Percentiles rank a stretch among this genome's conserved stretches.
phyloP scores from a whole-genome alignment of 2,329 filamentous ascomycete species.

The Didymella glomerata region DNA sequence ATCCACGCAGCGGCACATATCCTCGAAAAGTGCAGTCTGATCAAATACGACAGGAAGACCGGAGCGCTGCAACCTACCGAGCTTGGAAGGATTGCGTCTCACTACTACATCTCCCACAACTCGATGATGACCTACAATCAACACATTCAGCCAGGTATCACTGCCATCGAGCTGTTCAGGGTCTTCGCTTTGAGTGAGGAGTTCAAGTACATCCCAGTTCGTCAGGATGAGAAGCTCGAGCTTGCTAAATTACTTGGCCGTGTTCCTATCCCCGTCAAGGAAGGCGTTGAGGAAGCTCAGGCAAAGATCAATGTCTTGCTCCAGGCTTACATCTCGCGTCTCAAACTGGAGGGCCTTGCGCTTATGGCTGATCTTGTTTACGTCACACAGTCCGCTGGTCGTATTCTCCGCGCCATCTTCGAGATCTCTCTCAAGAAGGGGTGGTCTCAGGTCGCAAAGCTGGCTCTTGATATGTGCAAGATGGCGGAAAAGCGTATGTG shows the following conservation, averaged over 20 bases:
- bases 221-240: slow-evolving; percentile 97
- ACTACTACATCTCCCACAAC: slow-evolving; percentile 96
- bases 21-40: slow-evolving; percentile 83
- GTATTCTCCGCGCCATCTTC: slow-evolving; percentile 93
- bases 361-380: slow-evolving; percentile 99
- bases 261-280: slow-evolving; percentile 96
- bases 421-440: slow-evolving; percentile 98
- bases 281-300: slow-evolving; percentile 94
- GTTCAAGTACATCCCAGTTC: slow-evolving; percentile 98
- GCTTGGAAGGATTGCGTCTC: slow-evolving; percentile 92
- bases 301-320: slow-evolving; percentile 98
- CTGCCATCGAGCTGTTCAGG: slow-evolving; percentile 93
- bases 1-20: slow-evolving; percentile 91
- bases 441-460: slow-evolving; percentile 92
- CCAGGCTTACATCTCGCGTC: slow-evolving; percentile 93
- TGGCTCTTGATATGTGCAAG: slow-evolving; percentile 92
- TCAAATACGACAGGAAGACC: slow-evolving; percentile 95
- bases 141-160: slow-evolving; percentile 91
- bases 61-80: slow-evolving; percentile 91
- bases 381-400: slow-evolving; percentile 95
- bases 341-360: slow-evolving; percentile 91
- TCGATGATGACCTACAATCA: slow-evolving; percentile 98
- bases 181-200: slow-evolving; percentile 96
- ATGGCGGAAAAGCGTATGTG: slow-evolving; percentile 99
- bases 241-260: slow-evolving; percentile 87